Base-by-base conservation (phyloP, 352 stramenopile genomes). In the Achlya hypogyna region DNA sequence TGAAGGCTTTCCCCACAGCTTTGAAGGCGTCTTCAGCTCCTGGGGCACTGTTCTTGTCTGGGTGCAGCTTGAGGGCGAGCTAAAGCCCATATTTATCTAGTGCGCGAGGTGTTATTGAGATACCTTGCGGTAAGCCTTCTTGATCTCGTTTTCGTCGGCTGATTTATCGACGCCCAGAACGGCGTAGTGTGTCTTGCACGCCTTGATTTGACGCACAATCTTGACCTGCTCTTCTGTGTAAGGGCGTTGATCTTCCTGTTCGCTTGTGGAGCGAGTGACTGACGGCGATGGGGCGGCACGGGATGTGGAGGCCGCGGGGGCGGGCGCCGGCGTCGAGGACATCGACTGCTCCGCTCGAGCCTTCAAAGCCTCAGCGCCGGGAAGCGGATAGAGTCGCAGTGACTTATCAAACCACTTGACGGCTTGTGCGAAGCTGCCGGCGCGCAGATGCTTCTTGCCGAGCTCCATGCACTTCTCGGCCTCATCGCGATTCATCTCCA, bases 21-120 rank as follows among this genome's bases (percentile, higher is more conserved):
- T 99, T 99, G 79, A 99, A 99, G 29, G 96, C 96, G 69, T 99
- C 96, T 72, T 98, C 96, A 4, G 96, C 95, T 42, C 96, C 88
- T 0, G 95, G 96, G 0, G 95, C 96, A 14, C 87, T 96, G 78
- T 99, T 99, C 77, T 97, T 97, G 71, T 97, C 89, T 0, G 89
- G 89, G 72, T 97, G 89, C 8, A 96, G 71, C 70, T 95, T 96
- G 8, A 96, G 70, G 22, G 89, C 89, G 43, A 95, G 76, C 84
- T 95, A 74, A 65, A 25, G 22, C 53, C 1, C 23, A 35, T 10
- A 10, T 12, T 56, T 56, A 49, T n/a, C n/a, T n/a, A n/a, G n/a
- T n/a, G 42, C 42, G 16, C 23, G 62, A 59, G 16, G 53, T 54
- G 45, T 58, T 20, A 66, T 47, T 64, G 4, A 49, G 27, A 62